A percentile compares a stretch with the other conserved stretches of the same genome.
These are phyloP conservation scores for Steccherinum ochraceum DNA, from an alignment of 768 basidiomycete species.

Conservation along the genomic window DNA sequence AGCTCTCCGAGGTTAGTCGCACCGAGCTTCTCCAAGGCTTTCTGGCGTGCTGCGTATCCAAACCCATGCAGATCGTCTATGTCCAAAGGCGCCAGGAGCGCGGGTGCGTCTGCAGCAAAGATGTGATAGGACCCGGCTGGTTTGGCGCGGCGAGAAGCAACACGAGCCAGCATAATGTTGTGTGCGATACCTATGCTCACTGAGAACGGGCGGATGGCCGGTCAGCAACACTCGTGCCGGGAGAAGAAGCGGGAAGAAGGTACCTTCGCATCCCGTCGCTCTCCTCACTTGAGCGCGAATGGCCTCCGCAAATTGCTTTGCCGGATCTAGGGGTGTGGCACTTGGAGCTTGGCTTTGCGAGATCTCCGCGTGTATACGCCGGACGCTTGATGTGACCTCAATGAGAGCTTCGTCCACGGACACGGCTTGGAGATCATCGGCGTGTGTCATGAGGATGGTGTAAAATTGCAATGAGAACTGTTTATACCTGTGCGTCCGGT, in stretches of 20 bases:
- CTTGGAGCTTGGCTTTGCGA: constrained; percentile 21
- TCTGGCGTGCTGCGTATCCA: constrained; percentile 67
- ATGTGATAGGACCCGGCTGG: constrained; percentile 86
- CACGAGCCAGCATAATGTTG: constrained; percentile 87
- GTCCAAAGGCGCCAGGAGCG: constrained; percentile 58
- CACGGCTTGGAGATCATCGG: constrained; percentile 90
- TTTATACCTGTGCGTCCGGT: constrained; percentile 80
- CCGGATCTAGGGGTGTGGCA: constrained; percentile 39
- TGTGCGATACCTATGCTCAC: constrained; percentile 90
- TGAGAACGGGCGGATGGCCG: constrained; percentile 25
- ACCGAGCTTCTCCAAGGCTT: constrained; percentile 76
- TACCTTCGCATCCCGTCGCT: constrained; percentile 85
- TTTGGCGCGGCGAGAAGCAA: constrained; percentile 89
- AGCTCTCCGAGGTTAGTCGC: constrained; percentile 66
- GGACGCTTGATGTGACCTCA: constrained; percentile 68
- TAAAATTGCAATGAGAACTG: constrained; percentile 84
- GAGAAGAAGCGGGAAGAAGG: not conserved
- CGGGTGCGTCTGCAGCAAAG: constrained; percentile 39
- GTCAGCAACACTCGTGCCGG: not conserved
- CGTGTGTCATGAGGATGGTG: constrained; percentile 82
- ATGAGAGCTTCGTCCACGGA: constrained; percentile 95
- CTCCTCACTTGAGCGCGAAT: constrained; percentile 73
- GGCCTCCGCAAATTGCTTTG: constrained; percentile 72
- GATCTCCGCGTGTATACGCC: constrained; percentile 25
- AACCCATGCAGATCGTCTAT: constrained; percentile 87